A percentile compares a stretch with the other conserved stretches of the same genome.
Conservation (phyloP, 495 filamentous ascomycete species). For the Clavariopsis aquatica region DNA sequence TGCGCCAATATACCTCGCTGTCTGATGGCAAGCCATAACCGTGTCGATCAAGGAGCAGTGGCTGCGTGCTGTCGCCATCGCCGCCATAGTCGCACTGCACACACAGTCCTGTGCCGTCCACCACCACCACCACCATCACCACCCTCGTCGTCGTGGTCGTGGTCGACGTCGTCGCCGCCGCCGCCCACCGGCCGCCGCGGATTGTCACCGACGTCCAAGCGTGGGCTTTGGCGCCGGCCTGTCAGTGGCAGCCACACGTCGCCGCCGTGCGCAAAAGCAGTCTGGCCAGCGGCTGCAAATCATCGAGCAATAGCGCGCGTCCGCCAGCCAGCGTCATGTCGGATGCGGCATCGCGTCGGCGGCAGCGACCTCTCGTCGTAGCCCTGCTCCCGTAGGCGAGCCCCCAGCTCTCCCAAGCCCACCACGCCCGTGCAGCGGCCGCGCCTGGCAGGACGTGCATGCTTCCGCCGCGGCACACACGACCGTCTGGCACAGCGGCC, state of each 20-base stretch:
- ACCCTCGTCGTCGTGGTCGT: no score
- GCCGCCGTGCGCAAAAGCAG: not conserved
- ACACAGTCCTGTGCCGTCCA: not conserved
- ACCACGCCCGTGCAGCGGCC: constrained; percentile 11
- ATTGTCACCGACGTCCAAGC: constrained; percentile 3
- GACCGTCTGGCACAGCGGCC: constrained; percentile 23
- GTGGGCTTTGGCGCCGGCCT: constrained; percentile 33
- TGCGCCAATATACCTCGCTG: no score
- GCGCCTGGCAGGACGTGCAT: constrained; percentile 24
- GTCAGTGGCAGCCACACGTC: constrained; percentile 32
- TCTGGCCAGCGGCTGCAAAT: not conserved
- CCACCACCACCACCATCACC: no score
- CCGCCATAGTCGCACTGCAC: not conserved
- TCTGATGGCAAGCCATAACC: constrained; percentile 25
- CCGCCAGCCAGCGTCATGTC: no score
- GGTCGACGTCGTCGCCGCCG: no score
- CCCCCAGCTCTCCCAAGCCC: not conserved
- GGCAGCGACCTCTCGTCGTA: not conserved
- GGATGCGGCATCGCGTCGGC: no score
- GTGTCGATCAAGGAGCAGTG: constrained; percentile 34
- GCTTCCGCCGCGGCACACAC: constrained; percentile 24
- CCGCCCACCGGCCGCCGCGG: not conserved
- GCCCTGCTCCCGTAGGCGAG: not conserved
- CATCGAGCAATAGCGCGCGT: constrained; percentile 13
- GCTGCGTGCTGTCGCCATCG: constrained; percentile 11